These are phyloP conservation scores for Salix brachista DNA, from an alignment of 345 rosid genomes.

Conservation along the genomic window DNA sequence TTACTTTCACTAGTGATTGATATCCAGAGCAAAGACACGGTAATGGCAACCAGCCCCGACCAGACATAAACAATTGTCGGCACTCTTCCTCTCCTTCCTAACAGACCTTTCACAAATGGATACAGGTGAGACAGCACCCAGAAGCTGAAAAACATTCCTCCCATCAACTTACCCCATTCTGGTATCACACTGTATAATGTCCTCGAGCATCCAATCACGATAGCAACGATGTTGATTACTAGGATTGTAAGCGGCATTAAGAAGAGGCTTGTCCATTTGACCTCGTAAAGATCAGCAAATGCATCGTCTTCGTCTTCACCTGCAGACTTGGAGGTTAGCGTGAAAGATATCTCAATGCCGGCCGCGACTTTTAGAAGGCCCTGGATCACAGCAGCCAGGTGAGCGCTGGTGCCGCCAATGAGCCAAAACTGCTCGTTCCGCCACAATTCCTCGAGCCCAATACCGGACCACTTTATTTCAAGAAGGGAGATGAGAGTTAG, in stretches of 20 bases:
- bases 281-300: slow-evolving; percentile 71
- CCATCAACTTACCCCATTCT: slow-evolving; percentile 77
- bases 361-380: slow-evolving; percentile 80
- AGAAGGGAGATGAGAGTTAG: slow-evolving; percentile 66
- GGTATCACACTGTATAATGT: slow-evolving; percentile 78
- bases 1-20: slow-evolving; percentile 42
- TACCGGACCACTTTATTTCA: slow-evolving; percentile 87
- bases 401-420: slow-evolving; percentile 91
- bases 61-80: slow-evolving; percentile 81
- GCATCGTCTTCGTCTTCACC: slow-evolving; percentile 72
- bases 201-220: slow-evolving; percentile 67
- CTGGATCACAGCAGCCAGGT: slow-evolving; percentile 74
- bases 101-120: slow-evolving; percentile 74
- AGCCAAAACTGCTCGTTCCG: slow-evolving; percentile 93
- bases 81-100: slow-evolving; percentile 82
- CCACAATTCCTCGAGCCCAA: slow-evolving; percentile 86
- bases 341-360: slow-evolving; percentile 85
- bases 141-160: slow-evolving; percentile 78
- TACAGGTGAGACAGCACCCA: slow-evolving; percentile 92
- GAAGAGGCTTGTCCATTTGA: slow-evolving; percentile 88
- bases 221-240: slow-evolving; percentile 56
- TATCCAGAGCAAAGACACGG: slow-evolving; percentile 70
- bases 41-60: slow-evolving; percentile 72
- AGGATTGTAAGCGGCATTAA: slow-evolving; percentile 79
- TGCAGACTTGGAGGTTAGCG: slow-evolving; percentile 57